Conservation (phyloP, 768 basidiomycete genomes). For the Russula ochroleuca region DNA sequence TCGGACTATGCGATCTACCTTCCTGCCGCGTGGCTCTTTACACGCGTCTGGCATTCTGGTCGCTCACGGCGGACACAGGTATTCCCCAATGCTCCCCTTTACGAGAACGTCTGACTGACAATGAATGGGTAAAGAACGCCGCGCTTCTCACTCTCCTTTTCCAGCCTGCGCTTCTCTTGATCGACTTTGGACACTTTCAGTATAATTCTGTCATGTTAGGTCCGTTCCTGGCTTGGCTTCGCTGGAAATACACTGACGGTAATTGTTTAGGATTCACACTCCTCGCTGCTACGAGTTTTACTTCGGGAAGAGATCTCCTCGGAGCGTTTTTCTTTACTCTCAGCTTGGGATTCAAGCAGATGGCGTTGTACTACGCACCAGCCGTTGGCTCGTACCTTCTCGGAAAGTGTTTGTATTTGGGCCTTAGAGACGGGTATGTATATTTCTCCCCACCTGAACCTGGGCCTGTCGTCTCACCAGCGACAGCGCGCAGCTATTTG, state of each 20-base stretch:
- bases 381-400: constrained; percentile 87
- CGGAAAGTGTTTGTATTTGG: constrained; percentile 84
- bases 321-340: constrained; percentile 79
- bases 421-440: constrained; percentile 64
- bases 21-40: constrained; percentile 66
- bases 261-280: constrained; percentile 55
- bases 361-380: constrained; percentile 92
- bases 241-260: background rate
- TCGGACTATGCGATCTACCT: constrained; percentile 72
- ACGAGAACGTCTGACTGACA: background rate
- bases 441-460: background rate
- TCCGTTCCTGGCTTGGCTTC: constrained; percentile 32
- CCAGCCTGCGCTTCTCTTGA: constrained; percentile 76
- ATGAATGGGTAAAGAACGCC: constrained; percentile 43
- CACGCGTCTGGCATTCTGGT: constrained; percentile 57
- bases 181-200: constrained; percentile 95
- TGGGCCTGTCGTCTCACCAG: constrained; percentile 1
- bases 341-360: constrained; percentile 92
- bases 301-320: constrained; percentile 59
- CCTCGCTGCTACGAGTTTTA: constrained; percentile 65
- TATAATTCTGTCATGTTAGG: constrained; percentile 95
- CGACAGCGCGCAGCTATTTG: constrained; percentile 48
- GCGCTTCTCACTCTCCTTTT: constrained; percentile 69
- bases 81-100: constrained; percentile 23
- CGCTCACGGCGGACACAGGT: constrained; percentile 80